Conservation (phyloP, 2,329 filamentous ascomycete species). For the Trichoderma endophyticum region DNA sequence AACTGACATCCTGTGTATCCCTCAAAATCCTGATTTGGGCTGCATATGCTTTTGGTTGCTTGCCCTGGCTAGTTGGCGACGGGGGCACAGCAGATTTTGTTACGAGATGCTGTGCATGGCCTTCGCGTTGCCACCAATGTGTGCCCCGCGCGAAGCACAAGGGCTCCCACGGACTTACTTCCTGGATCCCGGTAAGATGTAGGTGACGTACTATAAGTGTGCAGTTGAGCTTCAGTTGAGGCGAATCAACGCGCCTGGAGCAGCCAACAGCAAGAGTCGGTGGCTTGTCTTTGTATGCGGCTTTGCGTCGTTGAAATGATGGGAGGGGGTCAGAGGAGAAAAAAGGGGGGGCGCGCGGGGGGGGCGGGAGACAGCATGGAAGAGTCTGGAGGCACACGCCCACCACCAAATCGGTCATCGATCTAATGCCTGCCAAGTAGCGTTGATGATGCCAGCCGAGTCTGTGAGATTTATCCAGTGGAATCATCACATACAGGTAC, state of each 20-base stretch:
- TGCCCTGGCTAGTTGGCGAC: not conserved
- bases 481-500: not conserved
- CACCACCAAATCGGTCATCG: slow-evolving; percentile 13
- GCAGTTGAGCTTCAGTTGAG: not conserved
- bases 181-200: slow-evolving; percentile 15
- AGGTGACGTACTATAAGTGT: slow-evolving; percentile 6
- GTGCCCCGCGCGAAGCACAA: slow-evolving; percentile 1
- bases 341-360: not conserved
- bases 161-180: not conserved
- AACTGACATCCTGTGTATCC: not conserved
- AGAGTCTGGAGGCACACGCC: not conserved
- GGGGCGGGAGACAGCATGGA: not conserved
- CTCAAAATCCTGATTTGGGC: not conserved
- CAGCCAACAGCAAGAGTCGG: not conserved
- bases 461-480: not conserved
- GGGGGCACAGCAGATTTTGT: not conserved
- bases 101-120: slow-evolving; percentile 13
- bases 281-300: not conserved
- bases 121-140: not conserved
- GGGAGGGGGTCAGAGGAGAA: not conserved
- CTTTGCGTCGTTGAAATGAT: not conserved
- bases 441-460: not conserved
- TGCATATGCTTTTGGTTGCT: not conserved
- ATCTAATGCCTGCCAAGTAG: not conserved
- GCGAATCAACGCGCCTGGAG: not conserved